phyloP scores from a whole-genome alignment of 2,329 filamentous ascomycete genomes.

The Ploettnerulaceae sp. region DNA sequence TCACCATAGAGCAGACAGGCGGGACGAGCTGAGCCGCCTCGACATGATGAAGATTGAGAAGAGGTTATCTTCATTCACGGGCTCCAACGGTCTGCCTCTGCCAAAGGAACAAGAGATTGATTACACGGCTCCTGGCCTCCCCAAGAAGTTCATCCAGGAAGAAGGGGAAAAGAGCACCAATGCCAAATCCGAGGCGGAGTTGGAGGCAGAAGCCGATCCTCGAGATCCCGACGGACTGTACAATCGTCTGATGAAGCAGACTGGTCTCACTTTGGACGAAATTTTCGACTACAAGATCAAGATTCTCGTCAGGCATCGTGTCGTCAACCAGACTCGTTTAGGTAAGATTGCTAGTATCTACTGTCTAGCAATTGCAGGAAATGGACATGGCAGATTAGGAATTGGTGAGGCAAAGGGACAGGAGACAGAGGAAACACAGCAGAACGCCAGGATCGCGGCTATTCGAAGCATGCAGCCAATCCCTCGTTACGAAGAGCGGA shows the following conservation, averaged over 20 bases:
- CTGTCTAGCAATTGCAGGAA: slow-evolving; percentile 76
- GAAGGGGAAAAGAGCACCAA: slow-evolving; percentile 5
- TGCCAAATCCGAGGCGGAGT: slow-evolving; percentile 12
- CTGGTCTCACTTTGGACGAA: slow-evolving; percentile 48
- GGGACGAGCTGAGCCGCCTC: slow-evolving; percentile 13
- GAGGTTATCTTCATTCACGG: slow-evolving; percentile 22
- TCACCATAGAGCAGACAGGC: not conserved
- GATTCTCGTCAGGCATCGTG: slow-evolving; percentile 65
- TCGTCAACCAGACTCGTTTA: slow-evolving; percentile 91
- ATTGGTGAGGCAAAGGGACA: slow-evolving; percentile 86
- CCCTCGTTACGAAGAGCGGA: slow-evolving; percentile 82
- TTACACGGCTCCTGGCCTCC: slow-evolving; percentile 26
- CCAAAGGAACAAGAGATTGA: slow-evolving; percentile 13
- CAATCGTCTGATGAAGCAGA: slow-evolving; percentile 41
- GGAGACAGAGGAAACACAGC: slow-evolving; percentile 60
- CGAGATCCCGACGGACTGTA: slow-evolving; percentile 34
- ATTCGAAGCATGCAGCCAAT: slow-evolving; percentile 94
- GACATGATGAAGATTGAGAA: slow-evolving; percentile 24
- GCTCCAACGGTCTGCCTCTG: slow-evolving; percentile 23
- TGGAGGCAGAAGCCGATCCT: slow-evolving; percentile 24
- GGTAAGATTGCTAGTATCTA: slow-evolving; percentile 83
- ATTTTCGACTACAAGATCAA: slow-evolving; percentile 60
- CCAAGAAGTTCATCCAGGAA: slow-evolving; percentile 20
- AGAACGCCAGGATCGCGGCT: slow-evolving; percentile 74
- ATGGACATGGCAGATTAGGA: slow-evolving; percentile 78